These are phyloP conservation scores for Cenococcum geophilum DNA, from an alignment of 495 filamentous ascomycete genomes.

Conservation along the genomic window DNA sequence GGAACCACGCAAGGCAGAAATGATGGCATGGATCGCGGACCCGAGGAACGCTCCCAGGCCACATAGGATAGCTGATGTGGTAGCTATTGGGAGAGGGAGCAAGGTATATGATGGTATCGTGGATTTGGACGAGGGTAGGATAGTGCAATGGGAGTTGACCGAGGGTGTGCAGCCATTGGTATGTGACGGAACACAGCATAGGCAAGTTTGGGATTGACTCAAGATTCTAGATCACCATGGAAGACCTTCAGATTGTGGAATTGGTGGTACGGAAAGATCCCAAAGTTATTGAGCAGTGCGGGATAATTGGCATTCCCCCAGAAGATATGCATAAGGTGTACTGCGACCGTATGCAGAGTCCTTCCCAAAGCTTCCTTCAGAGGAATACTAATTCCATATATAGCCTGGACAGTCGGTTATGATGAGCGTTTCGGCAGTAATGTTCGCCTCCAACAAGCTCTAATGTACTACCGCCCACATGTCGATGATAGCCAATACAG, in stretches of 20 bases:
- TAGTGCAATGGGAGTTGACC: conserved; percentile 68
- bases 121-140: conserved; percentile 63
- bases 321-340: conserved; percentile 91
- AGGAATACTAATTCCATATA: conserved; percentile 1
- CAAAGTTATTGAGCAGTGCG: conserved; percentile 89
- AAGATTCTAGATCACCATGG: conserved; percentile 74
- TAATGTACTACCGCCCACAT: conserved; percentile 93
- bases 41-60: conserved; percentile 59
- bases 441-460: conserved; percentile 79
- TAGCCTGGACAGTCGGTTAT: conserved; percentile 93
- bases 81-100: conserved; percentile 73
- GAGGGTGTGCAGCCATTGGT: conserved; percentile 80
- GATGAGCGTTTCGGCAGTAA: conserved; percentile 82
- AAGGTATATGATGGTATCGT: conserved; percentile 84
- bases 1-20: conserved; percentile 82
- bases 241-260: conserved; percentile 87
- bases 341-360: conserved; percentile 65
- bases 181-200: conserved; percentile 20
- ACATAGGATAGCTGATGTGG: conserved; percentile 70
- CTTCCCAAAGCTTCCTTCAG: neutral
- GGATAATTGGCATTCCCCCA: conserved; percentile 73
- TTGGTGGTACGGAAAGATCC: conserved; percentile 70
- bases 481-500: conserved; percentile 85
- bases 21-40: conserved; percentile 72
- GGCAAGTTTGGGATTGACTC: neutral